Evolutionary conservation across 1,139 yeast species (phyloP), one percentile per base, ranked within the genome.

Genomic region (Yamadazyma triangularis): DNA sequence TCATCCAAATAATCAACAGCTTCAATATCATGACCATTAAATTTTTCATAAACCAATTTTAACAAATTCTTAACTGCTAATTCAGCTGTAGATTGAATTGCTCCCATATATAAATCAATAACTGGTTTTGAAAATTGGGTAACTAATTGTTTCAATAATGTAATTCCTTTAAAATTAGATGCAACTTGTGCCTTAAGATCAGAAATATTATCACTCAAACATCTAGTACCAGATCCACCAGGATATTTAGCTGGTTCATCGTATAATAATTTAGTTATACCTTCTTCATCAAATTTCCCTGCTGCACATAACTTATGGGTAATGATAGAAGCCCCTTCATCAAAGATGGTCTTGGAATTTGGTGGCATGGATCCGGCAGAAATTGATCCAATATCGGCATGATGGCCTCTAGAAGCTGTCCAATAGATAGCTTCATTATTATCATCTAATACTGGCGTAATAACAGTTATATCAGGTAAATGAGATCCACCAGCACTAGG

Each of bases 401-500:
- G 73, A 44, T 66, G 73, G 0, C 73, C 73, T 33, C 73, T 49
- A 1, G 70, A 62, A 14, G 72, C 73, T 1, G 70, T 64, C 71
- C 71, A 66, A 39, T 63, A 64, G 10, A 63, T 46, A 2, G 69
- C 66, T 13, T 53, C 42, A 16, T 56, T 56, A 19, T 51, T 41
- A 3, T 45, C 36, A 38, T 58, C 56, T 34, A 61, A 51, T 1
- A 75, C 75, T 2, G 82, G 82, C 8, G 88, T 79, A 10, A 84
- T 80, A 4, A 87, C 87, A 0, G 93, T 85, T 29, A 83, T 79
- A 60, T 85, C 95, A 0, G 94, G 93, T 36, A 84, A 64, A 58
- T 84, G 94, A 0, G 89, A 79, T 1, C 93, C 93, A 15, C 93
- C 93, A 36, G 79, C 79, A 14, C 71, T 77, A 2, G 94, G 94